Evolutionary conservation across 371 early-diverging fungal genomes (phyloP).

Genomic region (Haplosporangium sp.): DNA sequence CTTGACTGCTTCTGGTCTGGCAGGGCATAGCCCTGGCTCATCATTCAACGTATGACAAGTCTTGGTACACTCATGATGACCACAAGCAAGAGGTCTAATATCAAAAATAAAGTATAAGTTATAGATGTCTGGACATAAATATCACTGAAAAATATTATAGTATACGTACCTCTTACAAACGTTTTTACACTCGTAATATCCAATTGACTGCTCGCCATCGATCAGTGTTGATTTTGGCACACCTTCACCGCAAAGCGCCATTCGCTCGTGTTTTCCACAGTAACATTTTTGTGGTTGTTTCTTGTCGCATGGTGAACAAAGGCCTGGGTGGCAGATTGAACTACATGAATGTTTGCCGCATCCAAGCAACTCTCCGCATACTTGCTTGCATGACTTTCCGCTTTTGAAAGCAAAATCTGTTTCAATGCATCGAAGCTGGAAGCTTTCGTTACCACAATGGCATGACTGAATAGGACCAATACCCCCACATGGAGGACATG

Average conservation of each 20-base stretch:
- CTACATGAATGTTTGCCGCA: conserved; percentile 80
- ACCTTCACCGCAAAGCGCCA: conserved; percentile 72
- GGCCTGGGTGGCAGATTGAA: conserved; percentile 74
- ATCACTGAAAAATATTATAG: background rate
- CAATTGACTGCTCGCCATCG: conserved; percentile 46
- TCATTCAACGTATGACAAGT: conserved; percentile 75
- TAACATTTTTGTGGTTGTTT: conserved; percentile 73
- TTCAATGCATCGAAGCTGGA: conserved; percentile 78
- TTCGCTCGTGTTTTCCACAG: conserved; percentile 74
- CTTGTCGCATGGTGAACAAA: conserved; percentile 74
- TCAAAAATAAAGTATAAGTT: background rate
- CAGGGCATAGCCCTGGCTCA: conserved; percentile 73
- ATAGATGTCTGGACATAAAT: background rate
- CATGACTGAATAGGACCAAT: conserved; percentile 82
- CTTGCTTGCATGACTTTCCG: conserved; percentile 73
- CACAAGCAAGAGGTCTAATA: conserved; percentile 72
- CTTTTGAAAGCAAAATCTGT: conserved; percentile 67
- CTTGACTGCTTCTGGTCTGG: conserved; percentile 69
- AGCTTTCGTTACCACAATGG: conserved; percentile 81
- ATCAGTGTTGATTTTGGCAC: conserved; percentile 39
- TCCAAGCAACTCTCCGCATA: conserved; percentile 77
- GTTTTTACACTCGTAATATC: conserved; percentile 72
- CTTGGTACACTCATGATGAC: conserved; percentile 80
- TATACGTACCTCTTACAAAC: conserved; percentile 66
- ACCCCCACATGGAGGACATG: conserved; percentile 90